A percentile compares a stretch with the other conserved stretches of the same genome.
phyloP scores from a whole-genome alignment of 352 stramenopile species.

The Pythium biforme region DNA sequence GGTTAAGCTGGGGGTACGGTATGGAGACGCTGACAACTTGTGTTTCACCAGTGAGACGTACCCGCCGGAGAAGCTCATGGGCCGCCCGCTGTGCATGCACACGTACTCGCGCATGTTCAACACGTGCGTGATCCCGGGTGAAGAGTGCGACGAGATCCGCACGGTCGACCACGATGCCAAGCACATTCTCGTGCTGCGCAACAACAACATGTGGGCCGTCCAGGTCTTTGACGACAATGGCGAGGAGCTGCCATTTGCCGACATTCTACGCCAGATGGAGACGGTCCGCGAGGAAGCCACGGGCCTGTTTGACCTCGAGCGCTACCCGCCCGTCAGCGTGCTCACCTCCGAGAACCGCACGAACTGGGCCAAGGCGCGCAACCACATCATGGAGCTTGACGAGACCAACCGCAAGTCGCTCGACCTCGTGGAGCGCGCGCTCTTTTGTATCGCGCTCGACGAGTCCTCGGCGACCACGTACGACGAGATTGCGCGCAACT shows the following conservation, averaged over 20 bases:
- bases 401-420: slow-evolving; percentile 89
- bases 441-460: slow-evolving; percentile 93
- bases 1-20: not conserved
- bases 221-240: slow-evolving; percentile 77
- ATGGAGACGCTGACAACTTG: slow-evolving; percentile 1
- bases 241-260: slow-evolving; percentile 64
- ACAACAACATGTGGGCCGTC: slow-evolving; percentile 89
- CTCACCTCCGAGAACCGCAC: slow-evolving; percentile 95
- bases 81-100: slow-evolving; percentile 91
- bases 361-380: slow-evolving; percentile 90
- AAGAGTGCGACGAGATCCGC: slow-evolving; percentile 84
- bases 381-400: slow-evolving; percentile 85
- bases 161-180: slow-evolving; percentile 89
- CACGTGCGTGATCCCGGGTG: slow-evolving; percentile 93
- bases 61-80: slow-evolving; percentile 92
- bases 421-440: slow-evolving; percentile 90
- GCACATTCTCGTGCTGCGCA: slow-evolving; percentile 92
- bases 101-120: slow-evolving; percentile 97
- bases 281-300: slow-evolving; percentile 83
- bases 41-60: slow-evolving; percentile 76
- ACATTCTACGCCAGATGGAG: slow-evolving; percentile 84
- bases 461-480: slow-evolving; percentile 81
- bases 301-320: slow-evolving; percentile 81
- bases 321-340: slow-evolving; percentile 89
- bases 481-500: slow-evolving; percentile 86